Conservation (phyloP, 2,329 filamentous ascomycete species). For the Fusarium bulbicola region DNA sequence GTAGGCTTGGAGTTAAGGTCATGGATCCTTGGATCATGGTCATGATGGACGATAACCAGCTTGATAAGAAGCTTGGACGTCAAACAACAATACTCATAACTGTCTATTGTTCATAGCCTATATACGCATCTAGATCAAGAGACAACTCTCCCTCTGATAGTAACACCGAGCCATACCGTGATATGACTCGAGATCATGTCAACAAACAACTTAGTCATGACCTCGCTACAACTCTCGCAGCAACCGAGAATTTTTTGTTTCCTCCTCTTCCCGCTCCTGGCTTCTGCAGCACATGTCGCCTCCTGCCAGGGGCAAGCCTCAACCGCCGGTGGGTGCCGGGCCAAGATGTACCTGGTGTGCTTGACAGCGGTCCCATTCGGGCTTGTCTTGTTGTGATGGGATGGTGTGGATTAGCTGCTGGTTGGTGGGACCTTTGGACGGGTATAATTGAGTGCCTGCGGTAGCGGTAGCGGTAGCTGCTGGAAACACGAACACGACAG, state of each 20-base stretch:
- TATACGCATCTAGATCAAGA: not conserved
- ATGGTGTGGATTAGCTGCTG: constrained; percentile 24
- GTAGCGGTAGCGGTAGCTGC: constrained; percentile 13
- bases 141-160: not conserved
- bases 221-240: not conserved
- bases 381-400: constrained; percentile 27
- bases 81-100: constrained; percentile 2
- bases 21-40: constrained; percentile 14
- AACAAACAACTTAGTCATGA: not conserved
- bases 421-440: constrained; percentile 36
- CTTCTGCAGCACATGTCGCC: constrained; percentile 12
- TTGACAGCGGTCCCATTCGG: constrained; percentile 26
- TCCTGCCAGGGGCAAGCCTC: constrained; percentile 34
- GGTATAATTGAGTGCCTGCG: constrained; percentile 21
- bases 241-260: constrained; percentile 7
- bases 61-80: constrained; percentile 17
- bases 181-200: constrained; percentile 20
- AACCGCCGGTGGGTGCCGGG: constrained; percentile 25
- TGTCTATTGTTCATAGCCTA: not conserved
- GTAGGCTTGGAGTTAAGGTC: constrained; percentile 7
- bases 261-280: constrained; percentile 5
- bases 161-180: constrained; percentile 1
- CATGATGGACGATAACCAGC: constrained; percentile 19
- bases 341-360: constrained; percentile 22
- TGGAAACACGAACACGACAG: constrained; percentile 37